Conservation (phyloP, 805 yeast genomes). For the Ogataea neopini region DNA sequence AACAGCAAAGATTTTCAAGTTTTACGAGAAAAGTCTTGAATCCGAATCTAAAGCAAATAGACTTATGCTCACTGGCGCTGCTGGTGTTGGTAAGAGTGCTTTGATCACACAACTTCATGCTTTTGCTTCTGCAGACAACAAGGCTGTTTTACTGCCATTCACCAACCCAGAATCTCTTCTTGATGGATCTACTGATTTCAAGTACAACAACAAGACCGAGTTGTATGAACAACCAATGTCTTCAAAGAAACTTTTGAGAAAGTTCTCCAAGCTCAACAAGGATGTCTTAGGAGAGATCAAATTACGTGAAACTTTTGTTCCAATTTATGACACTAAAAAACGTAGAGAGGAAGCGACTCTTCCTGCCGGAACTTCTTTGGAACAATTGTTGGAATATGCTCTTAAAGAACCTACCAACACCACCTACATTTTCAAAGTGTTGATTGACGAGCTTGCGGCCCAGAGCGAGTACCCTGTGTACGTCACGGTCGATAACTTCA, state of each 20-base stretch:
- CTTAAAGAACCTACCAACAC: slow-evolving; percentile 28
- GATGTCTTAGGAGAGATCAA: slow-evolving; percentile 36
- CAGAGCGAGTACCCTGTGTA: slow-evolving; percentile 58
- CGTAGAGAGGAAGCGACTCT: slow-evolving; percentile 15
- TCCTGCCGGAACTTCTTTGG: slow-evolving; percentile 34
- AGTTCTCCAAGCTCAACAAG: slow-evolving; percentile 49
- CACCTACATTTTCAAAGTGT: slow-evolving; percentile 50
- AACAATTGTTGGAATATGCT: slow-evolving; percentile 42
- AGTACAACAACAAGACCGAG: slow-evolving; percentile 47
- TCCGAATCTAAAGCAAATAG: slow-evolving; percentile 46
- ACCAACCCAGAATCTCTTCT: slow-evolving; percentile 60
- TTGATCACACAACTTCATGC: slow-evolving; percentile 69
- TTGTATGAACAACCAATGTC: slow-evolving; percentile 79
- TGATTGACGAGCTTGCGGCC: slow-evolving; percentile 54
- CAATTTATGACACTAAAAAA: slow-evolving; percentile 23
- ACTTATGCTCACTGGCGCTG: slow-evolving; percentile 60
- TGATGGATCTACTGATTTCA: slow-evolving; percentile 75
- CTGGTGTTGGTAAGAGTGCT: slow-evolving; percentile 81
- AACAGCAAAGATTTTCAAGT: slow-evolving; percentile 38
- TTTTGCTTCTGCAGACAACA: slow-evolving; percentile 39
- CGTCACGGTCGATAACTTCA: slow-evolving; percentile 73
- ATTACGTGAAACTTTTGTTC: slow-evolving; percentile 22
- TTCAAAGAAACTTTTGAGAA: slow-evolving; percentile 57
- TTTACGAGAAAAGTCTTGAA: slow-evolving; percentile 38
- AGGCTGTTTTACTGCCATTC: slow-evolving; percentile 57